A percentile compares a stretch with the other conserved stretches of the same genome.
Evolutionary conservation across 805 yeast genomes (phyloP).

Genomic region (Candida multigemmis): DNA sequence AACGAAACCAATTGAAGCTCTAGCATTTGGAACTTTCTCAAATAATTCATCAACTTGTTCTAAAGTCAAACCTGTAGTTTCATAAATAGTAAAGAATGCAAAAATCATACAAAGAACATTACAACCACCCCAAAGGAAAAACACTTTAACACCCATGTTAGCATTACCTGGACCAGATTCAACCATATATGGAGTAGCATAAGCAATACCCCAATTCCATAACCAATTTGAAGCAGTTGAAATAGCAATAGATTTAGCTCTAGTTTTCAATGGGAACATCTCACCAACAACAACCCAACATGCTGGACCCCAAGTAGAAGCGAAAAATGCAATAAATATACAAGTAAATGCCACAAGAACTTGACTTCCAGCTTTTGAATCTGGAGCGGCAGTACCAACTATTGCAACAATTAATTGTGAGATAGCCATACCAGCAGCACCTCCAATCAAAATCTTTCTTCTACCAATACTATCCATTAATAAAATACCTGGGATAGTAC

Average conservation of each 20-base stretch:
- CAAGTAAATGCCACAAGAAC: constrained; percentile 28
- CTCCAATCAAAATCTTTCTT: constrained; percentile 49
- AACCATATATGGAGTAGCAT: constrained; percentile 34
- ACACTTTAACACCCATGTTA: constrained; percentile 30
- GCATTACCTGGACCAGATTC: constrained; percentile 29
- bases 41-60: constrained; percentile 35
- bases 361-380: constrained; percentile 19
- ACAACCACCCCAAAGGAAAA: constrained; percentile 35
- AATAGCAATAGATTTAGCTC: constrained; percentile 30
- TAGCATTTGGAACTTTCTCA: constrained; percentile 20
- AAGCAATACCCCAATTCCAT: constrained; percentile 33
- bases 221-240: constrained; percentile 34
- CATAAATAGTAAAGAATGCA: constrained; percentile 25
- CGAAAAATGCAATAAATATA: constrained; percentile 30
- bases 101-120: constrained; percentile 24
- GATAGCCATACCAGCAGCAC: constrained; percentile 53
- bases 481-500: constrained; percentile 28
- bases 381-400: constrained; percentile 32
- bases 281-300: constrained; percentile 32
- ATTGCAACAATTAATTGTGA: constrained; percentile 44
- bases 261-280: constrained; percentile 25
- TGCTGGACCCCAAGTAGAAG: constrained; percentile 34
- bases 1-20: constrained; percentile 21
- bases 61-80: constrained; percentile 32
- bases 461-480: constrained; percentile 44